These are phyloP conservation scores for Zygosaccharomyces gambellarensis DNA, from an alignment of 805 yeast genomes.

Conservation along the genomic window DNA sequence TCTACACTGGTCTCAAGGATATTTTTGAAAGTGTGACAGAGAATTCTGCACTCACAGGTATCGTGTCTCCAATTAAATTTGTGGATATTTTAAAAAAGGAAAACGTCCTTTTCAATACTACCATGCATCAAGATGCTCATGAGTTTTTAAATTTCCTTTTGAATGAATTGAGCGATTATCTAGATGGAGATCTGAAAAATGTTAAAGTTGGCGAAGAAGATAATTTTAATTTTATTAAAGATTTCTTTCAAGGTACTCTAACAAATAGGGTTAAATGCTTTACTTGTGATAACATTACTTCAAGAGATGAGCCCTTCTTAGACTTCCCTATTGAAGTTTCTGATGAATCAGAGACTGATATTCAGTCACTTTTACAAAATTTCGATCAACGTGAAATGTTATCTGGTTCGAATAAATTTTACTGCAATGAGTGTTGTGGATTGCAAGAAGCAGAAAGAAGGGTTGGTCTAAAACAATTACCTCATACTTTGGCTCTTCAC, in stretches of 20 bases:
- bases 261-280: slow-evolving; percentile 87
- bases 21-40: slow-evolving; percentile 80
- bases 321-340: slow-evolving; percentile 85
- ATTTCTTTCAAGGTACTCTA: slow-evolving; percentile 75
- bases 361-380: slow-evolving; percentile 39
- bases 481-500: slow-evolving; percentile 76
- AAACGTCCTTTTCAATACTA: slow-evolving; percentile 78
- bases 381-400: slow-evolving; percentile 84
- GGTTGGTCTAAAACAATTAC: slow-evolving; percentile 71
- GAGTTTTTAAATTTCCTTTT: slow-evolving; percentile 86
- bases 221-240: slow-evolving; percentile 51
- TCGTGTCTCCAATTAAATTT: slow-evolving; percentile 75
- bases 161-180: slow-evolving; percentile 59
- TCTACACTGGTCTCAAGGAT: slow-evolving; percentile 73
- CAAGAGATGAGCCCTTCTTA: slow-evolving; percentile 78
- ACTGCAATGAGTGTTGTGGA: slow-evolving; percentile 85
- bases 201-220: background rate
- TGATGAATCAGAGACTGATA: slow-evolving; percentile 65
- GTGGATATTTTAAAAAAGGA: slow-evolving; percentile 73
- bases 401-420: slow-evolving; percentile 82
- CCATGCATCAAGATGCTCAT: slow-evolving; percentile 98
- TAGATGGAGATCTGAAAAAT: slow-evolving; percentile 25
- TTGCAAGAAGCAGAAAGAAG: slow-evolving; percentile 92
- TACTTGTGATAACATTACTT: slow-evolving; percentile 76
- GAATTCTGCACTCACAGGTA: slow-evolving; percentile 63